Base-by-base conservation (phyloP, 78 protist genomes). In the Carpediemonas membranifera region DNA sequence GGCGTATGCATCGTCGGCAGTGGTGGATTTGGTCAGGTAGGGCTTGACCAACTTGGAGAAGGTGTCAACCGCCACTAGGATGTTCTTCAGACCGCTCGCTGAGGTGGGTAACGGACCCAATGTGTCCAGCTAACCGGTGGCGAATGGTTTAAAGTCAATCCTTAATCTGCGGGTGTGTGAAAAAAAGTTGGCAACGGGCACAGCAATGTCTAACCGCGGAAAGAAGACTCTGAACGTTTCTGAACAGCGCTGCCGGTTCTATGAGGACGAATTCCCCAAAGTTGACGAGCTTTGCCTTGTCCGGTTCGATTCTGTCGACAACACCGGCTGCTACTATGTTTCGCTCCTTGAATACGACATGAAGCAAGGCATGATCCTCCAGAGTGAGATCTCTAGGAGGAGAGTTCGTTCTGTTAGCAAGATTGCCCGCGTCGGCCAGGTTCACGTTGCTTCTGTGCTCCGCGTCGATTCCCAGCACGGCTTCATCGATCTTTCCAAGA, bases 391-490 rank as follows among this genome's bases (percentile, higher is more conserved):
- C 28, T 83, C 94, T 1, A 65, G 95, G 2, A 71, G 91, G 39
- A 92, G 98, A 54, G 92, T 94, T 68, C 87, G 96, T 67, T 86
- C 96, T 9, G 68, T 96, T 58, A 65, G 82, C 65, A 84, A 90
- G 73, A 71, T 90, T 34, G 43, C 81, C 89, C 47, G 85, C 90
- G 39, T 94, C 87, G 14, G 98, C 92, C 28, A 53, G 59, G n/a
- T 94, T 91, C 77, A 88, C 21, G 65, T 80, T 15, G 93, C 86
- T 41, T 80, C 80, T 19, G 99, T 96, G 0, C 78, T 96, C 50
- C 87, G 98, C 35, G 96, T 96, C 50, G 99, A 96, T 73, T 36
- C 77, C 67, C 96, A 90, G 34, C 91, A 94, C 75, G 93, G 92
- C 73, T 24, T 7, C 58, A 65, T 37, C 27, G 55, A 59, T 39